Evolutionary conservation across 495 filamentous ascomycete species (phyloP).

Genomic region (Xylaria sp.): DNA sequence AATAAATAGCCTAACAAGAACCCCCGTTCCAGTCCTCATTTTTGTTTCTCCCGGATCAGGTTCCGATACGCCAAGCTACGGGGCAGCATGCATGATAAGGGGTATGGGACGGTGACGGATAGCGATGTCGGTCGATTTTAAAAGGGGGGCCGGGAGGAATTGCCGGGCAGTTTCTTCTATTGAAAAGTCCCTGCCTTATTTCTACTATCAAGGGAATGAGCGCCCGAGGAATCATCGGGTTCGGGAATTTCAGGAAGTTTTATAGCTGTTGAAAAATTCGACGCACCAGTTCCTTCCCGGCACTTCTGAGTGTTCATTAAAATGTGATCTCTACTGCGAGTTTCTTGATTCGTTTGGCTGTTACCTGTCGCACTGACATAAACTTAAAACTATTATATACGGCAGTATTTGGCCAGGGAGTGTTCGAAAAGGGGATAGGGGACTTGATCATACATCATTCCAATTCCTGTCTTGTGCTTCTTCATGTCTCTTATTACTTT

Average conservation of each 20-base stretch:
- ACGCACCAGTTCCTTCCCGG: not conserved
- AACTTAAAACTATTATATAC: too few relatives aligned
- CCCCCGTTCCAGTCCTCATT: too few relatives aligned
- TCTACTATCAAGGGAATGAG: not conserved
- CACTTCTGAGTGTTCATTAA: not conserved
- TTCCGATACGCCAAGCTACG: not conserved
- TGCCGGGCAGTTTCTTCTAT: not conserved
- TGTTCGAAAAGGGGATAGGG: not conserved
- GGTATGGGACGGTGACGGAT: not conserved
- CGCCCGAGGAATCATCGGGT: not conserved
- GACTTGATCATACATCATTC: not conserved
- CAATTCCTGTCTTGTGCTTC: not conserved
- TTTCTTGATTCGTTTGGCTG: not conserved
- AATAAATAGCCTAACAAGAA: not conserved
- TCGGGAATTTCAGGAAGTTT: not conserved
- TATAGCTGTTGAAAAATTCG: slow-evolving; percentile 1
- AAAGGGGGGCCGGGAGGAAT: not conserved
- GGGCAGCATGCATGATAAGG: not conserved
- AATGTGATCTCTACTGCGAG: not conserved
- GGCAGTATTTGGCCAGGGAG: not conserved
- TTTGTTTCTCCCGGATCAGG: too few relatives aligned
- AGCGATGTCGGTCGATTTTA: not conserved
- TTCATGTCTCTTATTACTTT: not conserved
- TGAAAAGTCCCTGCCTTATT: not conserved
- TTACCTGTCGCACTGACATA: not conserved